Base-by-base conservation (phyloP, 148 eudicot species). In the Silene uniflora region DNA sequence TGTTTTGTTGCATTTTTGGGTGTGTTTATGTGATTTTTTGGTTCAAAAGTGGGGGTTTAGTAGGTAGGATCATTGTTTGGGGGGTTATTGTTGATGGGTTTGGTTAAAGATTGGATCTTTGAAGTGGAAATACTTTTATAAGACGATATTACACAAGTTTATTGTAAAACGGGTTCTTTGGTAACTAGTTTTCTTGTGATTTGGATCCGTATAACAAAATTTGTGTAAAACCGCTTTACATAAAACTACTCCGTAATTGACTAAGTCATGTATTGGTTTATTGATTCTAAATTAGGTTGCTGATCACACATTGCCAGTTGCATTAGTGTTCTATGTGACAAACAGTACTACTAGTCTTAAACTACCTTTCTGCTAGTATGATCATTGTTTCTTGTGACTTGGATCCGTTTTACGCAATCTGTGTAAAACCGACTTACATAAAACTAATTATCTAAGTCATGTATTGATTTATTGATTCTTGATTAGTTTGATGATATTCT, bases 51-150 rank as follows among this genome's bases (percentile, higher is more conserved):
- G 42, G 10, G 58, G 25, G 2, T 11, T 61, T 62, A 14, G 3
- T 69, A 61, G 29, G 69, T 35, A 35, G 42, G 42, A 35, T 35
- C 47, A 62, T 44, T 64, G n/a, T 42, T 64, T 62, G 10, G 66
- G 39, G 67, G 68, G 21, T 17, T 60, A 11, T 19, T 7, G 2
- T 70, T 44, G 47, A 44, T 27, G 74, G 49, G 67, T 60, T 72
- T 18, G 24, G n/a, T 16, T 61, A 67, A 76, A 76, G 74, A 72
- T 81, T 44, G 16, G 69, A 76, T 76, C 77, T 81, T 76, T 80
- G 68, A 11, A 24, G 72, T 39, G 1, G 44, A 39, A 39, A 39
- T 39, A 39, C 44, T 39, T 39, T 8, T 39, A 39, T 39, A 39
- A 39, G 44, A 39, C 44, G 44, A 9, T 7, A 6, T 39, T 39